Evolutionary conservation across 192 early-diverging fungal genomes (phyloP).

Genomic region (Mortierella antarctica): DNA sequence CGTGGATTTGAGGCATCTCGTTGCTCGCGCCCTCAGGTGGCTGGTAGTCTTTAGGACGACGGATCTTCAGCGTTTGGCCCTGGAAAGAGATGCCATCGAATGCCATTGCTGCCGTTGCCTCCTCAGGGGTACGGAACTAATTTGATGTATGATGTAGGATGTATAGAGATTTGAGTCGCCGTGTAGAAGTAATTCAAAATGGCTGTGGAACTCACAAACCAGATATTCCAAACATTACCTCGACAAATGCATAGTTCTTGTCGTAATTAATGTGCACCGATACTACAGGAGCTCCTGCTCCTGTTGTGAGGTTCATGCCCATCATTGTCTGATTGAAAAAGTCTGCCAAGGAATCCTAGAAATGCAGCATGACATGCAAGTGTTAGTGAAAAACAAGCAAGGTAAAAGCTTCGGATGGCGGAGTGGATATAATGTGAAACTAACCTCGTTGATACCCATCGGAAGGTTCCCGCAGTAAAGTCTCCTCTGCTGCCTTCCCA

Average conservation of each 20-base stretch:
- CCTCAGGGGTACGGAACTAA: conserved; percentile 88
- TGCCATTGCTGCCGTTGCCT: conserved; percentile 91
- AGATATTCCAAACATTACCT: conserved; percentile 63
- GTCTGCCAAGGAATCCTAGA: conserved; percentile 70
- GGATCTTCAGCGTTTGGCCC: conserved; percentile 86
- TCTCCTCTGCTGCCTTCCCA: conserved; percentile 83
- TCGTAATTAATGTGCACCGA: conserved; percentile 91
- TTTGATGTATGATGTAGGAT: not conserved
- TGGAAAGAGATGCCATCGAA: conserved; percentile 93
- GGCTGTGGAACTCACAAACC: not conserved
- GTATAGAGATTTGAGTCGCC: not conserved
- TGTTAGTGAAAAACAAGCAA: not conserved
- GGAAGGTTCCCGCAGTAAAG: conserved; percentile 96
- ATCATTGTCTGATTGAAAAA: conserved; percentile 93
- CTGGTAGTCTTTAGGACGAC: conserved; percentile 95
- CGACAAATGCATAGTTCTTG: conserved; percentile 97
- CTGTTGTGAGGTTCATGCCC: conserved; percentile 77
- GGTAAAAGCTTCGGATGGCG: not conserved
- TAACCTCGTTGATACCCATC: conserved; percentile 76
- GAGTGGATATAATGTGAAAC: not conserved
- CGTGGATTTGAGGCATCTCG: conserved; percentile 66
- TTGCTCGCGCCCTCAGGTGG: conserved; percentile 63
- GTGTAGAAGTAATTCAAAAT: not conserved
- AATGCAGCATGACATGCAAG: too few species aligned
- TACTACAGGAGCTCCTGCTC: conserved; percentile 75